These are phyloP conservation scores for Scheffersomyces insectosa DNA, from an alignment of 1,139 yeast genomes.

Conservation along the genomic window DNA sequence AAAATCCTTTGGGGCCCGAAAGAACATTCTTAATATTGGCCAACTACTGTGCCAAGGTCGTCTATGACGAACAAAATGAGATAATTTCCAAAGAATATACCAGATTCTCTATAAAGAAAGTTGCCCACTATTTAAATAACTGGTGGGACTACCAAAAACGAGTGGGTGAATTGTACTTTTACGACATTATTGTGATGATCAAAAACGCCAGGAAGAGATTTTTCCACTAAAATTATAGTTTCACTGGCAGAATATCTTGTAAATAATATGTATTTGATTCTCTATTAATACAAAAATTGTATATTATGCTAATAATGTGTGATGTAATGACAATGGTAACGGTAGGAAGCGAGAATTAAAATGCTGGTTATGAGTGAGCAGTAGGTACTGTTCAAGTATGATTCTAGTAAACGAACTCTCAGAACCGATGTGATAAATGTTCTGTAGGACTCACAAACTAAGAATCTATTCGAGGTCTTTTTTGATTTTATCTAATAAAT, in stretches of 20 bases:
- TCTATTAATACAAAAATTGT: too few species aligned
- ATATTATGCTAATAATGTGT: too few species aligned
- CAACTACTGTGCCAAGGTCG: conserved; percentile 80
- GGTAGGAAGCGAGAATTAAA: too few species aligned
- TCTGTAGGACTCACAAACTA: not conserved
- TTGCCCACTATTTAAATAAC: conserved; percentile 26
- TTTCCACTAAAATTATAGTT: not conserved
- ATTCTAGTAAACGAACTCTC: too few species aligned
- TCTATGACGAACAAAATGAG: conserved; percentile 64
- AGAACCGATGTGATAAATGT: too few species aligned
- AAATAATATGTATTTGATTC: not conserved
- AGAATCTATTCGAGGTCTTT: conserved; percentile 29
- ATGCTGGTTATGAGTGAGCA: too few species aligned
- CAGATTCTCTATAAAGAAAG: conserved; percentile 42
- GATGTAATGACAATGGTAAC: too few species aligned
- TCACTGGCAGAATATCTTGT: not conserved
- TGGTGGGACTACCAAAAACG: conserved; percentile 53
- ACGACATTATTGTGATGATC: conserved; percentile 47
- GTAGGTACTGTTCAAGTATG: too few species aligned
- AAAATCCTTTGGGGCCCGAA: conserved; percentile 84
- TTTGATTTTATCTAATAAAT: conserved; percentile 74
- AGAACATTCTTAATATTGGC: conserved; percentile 89
- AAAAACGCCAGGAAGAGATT: conserved; percentile 12
- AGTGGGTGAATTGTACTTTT: conserved; percentile 52
- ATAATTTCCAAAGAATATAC: conserved; percentile 28